Evolutionary conservation across 2,329 filamentous ascomycete species (phyloP).

Genomic region (Penicillium sp.): DNA sequence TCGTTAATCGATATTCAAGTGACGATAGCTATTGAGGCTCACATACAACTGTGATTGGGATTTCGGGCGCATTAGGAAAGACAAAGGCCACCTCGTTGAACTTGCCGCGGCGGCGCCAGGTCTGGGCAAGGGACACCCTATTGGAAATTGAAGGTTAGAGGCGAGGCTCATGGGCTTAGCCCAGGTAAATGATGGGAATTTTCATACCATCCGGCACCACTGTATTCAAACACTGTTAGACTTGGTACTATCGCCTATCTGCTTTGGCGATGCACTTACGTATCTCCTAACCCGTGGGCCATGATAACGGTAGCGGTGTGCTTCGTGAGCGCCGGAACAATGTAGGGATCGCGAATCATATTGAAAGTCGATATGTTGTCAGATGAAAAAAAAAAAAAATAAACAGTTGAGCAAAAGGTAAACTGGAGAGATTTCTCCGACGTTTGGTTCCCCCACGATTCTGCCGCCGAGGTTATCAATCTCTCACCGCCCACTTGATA

Average conservation of each 20-base stretch:
- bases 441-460: slow-evolving; percentile 21
- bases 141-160: not conserved
- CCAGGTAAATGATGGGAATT: not conserved
- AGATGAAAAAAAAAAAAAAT: not conserved
- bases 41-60: slow-evolving; percentile 78
- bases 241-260: not conserved
- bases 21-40: not conserved
- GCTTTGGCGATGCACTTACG: slow-evolving; percentile 46
- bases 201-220: slow-evolving; percentile 48
- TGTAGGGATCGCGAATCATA: slow-evolving; percentile 57
- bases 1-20: not conserved
- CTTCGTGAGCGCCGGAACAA: slow-evolving; percentile 74
- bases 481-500: slow-evolving; percentile 21
- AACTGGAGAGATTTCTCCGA: not conserved
- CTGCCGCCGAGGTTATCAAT: slow-evolving; percentile 23
- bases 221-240: slow-evolving; percentile 27
- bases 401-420: not conserved
- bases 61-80: slow-evolving; percentile 83
- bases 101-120: slow-evolving; percentile 75
- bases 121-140: slow-evolving; percentile 74
- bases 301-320: slow-evolving; percentile 97
- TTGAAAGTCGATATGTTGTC: slow-evolving; percentile 14
- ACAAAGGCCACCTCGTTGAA: slow-evolving; percentile 92
- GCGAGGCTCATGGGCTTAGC: not conserved
- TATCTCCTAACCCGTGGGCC: slow-evolving; percentile 87